These are phyloP conservation scores for Amorphotheca resinae DNA, from an alignment of 495 filamentous ascomycete genomes.

Conservation along the genomic window DNA sequence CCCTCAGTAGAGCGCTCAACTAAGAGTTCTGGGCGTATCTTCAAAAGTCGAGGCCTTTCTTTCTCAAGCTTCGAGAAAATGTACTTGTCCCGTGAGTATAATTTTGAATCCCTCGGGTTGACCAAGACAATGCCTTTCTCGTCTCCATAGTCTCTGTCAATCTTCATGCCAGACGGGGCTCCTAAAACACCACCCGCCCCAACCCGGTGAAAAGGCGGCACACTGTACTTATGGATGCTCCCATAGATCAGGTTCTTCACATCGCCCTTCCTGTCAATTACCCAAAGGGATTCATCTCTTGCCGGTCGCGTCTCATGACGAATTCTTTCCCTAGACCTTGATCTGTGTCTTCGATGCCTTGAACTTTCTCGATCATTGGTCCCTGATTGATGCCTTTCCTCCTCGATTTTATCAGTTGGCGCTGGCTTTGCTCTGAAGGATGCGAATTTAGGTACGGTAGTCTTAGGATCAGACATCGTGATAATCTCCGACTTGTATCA, in stretches of 20 bases:
- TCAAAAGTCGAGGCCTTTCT: slow-evolving; percentile 24
- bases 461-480: slow-evolving; percentile 15
- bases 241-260: slow-evolving; percentile 47
- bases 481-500: no score
- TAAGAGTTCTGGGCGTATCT: slow-evolving; percentile 22
- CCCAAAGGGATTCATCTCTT: slow-evolving; percentile 3
- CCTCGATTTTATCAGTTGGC: slow-evolving; percentile 1
- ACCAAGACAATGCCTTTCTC: slow-evolving; percentile 35
- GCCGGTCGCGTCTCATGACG: background rate
- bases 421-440: slow-evolving; percentile 49
- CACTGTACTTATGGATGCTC: slow-evolving; percentile 44
- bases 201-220: slow-evolving; percentile 45
- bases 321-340: slow-evolving; percentile 15
- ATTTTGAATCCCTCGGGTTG: slow-evolving; percentile 13
- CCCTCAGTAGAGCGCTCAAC: slow-evolving; percentile 20
- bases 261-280: slow-evolving; percentile 48
- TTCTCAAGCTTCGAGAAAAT: slow-evolving; percentile 26
- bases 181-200: slow-evolving; percentile 52
- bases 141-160: slow-evolving; percentile 38
- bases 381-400: background rate
- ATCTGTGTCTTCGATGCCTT: slow-evolving; percentile 7
- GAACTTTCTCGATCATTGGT: slow-evolving; percentile 8
- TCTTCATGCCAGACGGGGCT: slow-evolving; percentile 29
- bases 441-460: slow-evolving; percentile 48
- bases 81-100: slow-evolving; percentile 22